These are phyloP conservation scores for Aegilops speltoides DNA, from an alignment of 176 grass and related monocot species.

Conservation along the genomic window DNA sequence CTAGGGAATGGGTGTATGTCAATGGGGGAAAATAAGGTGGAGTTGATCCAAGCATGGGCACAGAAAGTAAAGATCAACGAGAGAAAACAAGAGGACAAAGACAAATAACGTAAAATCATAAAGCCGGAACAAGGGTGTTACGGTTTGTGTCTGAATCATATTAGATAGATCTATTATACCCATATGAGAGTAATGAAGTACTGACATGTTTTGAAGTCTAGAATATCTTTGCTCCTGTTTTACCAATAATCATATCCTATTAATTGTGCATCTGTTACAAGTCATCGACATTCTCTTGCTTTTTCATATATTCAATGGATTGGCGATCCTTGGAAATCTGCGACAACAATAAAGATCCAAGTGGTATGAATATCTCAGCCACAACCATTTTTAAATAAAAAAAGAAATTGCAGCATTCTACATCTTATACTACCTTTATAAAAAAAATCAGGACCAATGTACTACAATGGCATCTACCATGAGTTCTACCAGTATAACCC, in stretches of 20 bases:
- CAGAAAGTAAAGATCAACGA: too few species aligned
- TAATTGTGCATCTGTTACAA: not conserved
- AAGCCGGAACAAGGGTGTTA: too few species aligned
- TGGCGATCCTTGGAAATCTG: not conserved
- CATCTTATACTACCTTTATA: not conserved
- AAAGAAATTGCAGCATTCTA: constrained; percentile 3
- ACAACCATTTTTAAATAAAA: not conserved
- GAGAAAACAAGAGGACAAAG: too few species aligned
- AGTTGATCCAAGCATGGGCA: too few species aligned
- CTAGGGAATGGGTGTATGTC: too few species aligned
- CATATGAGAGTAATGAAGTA: not conserved
- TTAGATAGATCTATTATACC: not conserved
- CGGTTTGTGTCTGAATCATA: not conserved
- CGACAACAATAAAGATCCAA: constrained; percentile 64
- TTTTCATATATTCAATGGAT: constrained; percentile 25
- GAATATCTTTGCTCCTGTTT: constrained; percentile 11
- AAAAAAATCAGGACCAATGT: constrained; percentile 74
- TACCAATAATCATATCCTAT: not conserved
- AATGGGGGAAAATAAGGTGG: too few species aligned
- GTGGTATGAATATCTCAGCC: constrained; percentile 52
- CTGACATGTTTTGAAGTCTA: not conserved
- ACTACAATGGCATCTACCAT: constrained; percentile 92
- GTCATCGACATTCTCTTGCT: constrained; percentile 3
- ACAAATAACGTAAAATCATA: too few species aligned
- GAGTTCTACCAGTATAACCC: constrained; percentile 92